A percentile compares a stretch with the other conserved stretches of the same genome.
Conservation (phyloP, 768 basidiomycete species). For the Naematelia aurantialba region DNA sequence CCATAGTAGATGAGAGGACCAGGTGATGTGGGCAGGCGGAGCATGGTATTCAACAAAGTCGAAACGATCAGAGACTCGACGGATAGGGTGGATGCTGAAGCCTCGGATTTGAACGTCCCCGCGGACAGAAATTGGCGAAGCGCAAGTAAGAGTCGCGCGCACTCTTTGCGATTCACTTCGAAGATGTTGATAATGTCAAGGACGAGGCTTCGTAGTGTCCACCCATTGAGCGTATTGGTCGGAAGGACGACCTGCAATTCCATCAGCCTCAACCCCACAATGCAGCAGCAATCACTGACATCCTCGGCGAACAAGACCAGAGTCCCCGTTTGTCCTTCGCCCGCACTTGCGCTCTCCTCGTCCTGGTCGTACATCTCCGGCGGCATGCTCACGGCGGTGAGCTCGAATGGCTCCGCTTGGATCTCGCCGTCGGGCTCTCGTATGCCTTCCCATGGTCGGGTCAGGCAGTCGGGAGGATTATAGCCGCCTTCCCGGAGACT, state of each 20-base stretch:
- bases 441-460: slow-evolving; percentile 27
- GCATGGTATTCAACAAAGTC: slow-evolving; percentile 68
- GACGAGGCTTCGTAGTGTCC: slow-evolving; percentile 69
- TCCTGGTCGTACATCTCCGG: slow-evolving; percentile 43
- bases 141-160: slow-evolving; percentile 77
- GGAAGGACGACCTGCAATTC: slow-evolving; percentile 67
- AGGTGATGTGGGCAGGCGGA: slow-evolving; percentile 71
- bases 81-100: slow-evolving; percentile 70
- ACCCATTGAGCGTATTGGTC: slow-evolving; percentile 69
- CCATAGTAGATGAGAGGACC: slow-evolving; percentile 82
- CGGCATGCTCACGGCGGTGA: slow-evolving; percentile 34
- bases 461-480: slow-evolving; percentile 55
- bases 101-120: slow-evolving; percentile 76
- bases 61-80: slow-evolving; percentile 85
- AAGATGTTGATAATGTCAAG: slow-evolving; percentile 80
- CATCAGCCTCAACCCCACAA: slow-evolving; percentile 50
- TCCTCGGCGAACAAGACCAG: slow-evolving; percentile 36
- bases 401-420: slow-evolving; percentile 23
- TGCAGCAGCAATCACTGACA: slow-evolving; percentile 18
- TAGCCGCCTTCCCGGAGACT: slow-evolving; percentile 62
- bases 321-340: slow-evolving; percentile 43
- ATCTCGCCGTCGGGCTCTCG: slow-evolving; percentile 9
- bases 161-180: slow-evolving; percentile 94
- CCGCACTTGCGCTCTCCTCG: slow-evolving; percentile 22
- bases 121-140: slow-evolving; percentile 76